A percentile compares a stretch with the other conserved stretches of the same genome.
phyloP scores from a whole-genome alignment of 2,329 filamentous ascomycete genomes.

The Ophiosphaerella narmari region DNA sequence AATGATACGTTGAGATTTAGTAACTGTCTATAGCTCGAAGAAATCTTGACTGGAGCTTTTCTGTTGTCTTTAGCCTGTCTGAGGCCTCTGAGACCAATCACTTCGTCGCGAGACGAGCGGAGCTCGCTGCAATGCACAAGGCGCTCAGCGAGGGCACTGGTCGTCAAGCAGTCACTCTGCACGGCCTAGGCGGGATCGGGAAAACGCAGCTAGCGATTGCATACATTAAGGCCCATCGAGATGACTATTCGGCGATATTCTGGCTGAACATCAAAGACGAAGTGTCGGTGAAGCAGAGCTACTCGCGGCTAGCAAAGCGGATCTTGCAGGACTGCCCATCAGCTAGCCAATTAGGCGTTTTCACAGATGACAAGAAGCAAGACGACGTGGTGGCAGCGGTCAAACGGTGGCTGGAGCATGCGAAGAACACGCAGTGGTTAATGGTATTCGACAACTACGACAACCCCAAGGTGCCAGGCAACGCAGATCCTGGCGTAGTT shows the following conservation, averaged over 20 bases:
- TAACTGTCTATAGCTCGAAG: not conserved
- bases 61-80: not conserved
- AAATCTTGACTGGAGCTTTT: not conserved
- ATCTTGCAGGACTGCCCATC: conserved; percentile 35
- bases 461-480: conserved; percentile 23
- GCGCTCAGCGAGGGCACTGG: conserved; percentile 25
- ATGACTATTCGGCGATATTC: conserved; percentile 48
- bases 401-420: too few relatives aligned
- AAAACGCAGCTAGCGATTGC: conserved; percentile 22
- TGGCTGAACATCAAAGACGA: conserved; percentile 52
- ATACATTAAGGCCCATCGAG: conserved; percentile 42
- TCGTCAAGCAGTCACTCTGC: conserved; percentile 6
- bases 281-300: not conserved
- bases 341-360: conserved; percentile 13
- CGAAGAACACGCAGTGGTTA: too few relatives aligned
- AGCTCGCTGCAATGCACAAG: conserved; percentile 33
- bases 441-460: too few relatives aligned
- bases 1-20: too few relatives aligned
- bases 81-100: conserved; percentile 12
- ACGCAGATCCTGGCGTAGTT: conserved; percentile 17
- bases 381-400: too few relatives aligned
- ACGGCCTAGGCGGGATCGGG: too few relatives aligned
- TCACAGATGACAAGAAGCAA: too few relatives aligned
- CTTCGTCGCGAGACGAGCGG: conserved; percentile 38
- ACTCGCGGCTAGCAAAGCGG: conserved; percentile 34